Evolutionary conservation across 2,329 filamentous ascomycete species (phyloP), one percentile per base, ranked within the genome.

Genomic region (Alternaria postmessia): DNA sequence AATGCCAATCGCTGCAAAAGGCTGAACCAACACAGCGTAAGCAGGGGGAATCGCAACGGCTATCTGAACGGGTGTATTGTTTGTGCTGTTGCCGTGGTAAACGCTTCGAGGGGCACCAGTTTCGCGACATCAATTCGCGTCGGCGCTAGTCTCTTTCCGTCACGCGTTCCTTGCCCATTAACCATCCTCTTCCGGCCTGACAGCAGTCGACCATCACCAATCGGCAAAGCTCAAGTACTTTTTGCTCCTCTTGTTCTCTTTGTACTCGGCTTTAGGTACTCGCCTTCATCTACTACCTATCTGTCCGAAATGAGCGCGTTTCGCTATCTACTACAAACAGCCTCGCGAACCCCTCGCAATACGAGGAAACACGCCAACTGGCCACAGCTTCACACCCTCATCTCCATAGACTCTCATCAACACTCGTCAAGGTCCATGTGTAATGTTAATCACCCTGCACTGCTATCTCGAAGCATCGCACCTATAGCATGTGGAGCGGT

Each of bases 111-210:
- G 69, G 69, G 61, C 61, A 57, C 24, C 38, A 51, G 58, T 55
- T 56, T 64, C 62, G 66, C 68, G 68, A 54, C 52, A 32, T 24
- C 64, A 63, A 62, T 64, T 63, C 59, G 65, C 52, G 61, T 61
- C 30, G 11, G 18, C 64, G 61, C 66, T 69, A 67, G 44, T 54
- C 65, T 38, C 22, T 12, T 62, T 67, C 28, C 43, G 48, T 55
- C 59, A 65, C 64, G 68, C 65, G 65, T 70, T 43, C 46, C 34
- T 32, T 16, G 48, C 38, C 63, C 59, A 67, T 71, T 61, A 68
- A 43, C 18, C 43, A 44, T 60, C 68, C 65, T 49, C 49, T 70
- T 61, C 59, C 52, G 61, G 68, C 42, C 61, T 72, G 68, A 56
- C 57, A 30, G 20, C 42, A 16, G 16, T 28, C 30, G 30, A 8